phyloP scores from a whole-genome alignment of 208 protist genomes.

The Plasmodiophora brassicae region DNA sequence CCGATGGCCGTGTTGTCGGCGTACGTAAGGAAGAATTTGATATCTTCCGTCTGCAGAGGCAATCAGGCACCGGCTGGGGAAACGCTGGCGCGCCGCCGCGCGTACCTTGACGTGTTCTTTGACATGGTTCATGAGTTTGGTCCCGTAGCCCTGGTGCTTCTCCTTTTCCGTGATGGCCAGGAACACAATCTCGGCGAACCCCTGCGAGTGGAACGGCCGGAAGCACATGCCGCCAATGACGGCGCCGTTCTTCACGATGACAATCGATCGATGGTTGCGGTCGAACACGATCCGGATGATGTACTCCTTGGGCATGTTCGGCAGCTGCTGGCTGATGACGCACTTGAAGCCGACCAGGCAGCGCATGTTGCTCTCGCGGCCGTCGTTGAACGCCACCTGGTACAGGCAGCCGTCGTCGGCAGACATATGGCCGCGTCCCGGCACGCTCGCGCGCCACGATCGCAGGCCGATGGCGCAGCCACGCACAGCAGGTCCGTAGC shows the following conservation, averaged over 20 bases:
- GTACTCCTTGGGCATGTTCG: conserved; percentile 77
- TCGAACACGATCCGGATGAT: conserved; percentile 72
- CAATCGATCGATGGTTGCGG: conserved; percentile 35
- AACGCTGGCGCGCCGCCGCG: background rate
- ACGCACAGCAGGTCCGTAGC: too few species aligned
- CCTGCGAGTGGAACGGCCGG: conserved; percentile 61
- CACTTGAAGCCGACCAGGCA: conserved; percentile 67
- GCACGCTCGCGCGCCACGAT: too few species aligned
- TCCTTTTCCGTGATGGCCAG: conserved; percentile 67
- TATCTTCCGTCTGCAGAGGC: background rate
- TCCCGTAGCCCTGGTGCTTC: conserved; percentile 70
- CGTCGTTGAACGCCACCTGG: conserved; percentile 53
- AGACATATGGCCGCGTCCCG: too few species aligned
- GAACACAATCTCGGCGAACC: conserved; percentile 78
- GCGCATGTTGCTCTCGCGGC: conserved; percentile 38
- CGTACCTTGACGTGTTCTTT: conserved; percentile 60
- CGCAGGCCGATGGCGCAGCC: too few species aligned
- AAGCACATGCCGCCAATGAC: conserved; percentile 74
- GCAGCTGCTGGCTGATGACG: conserved; percentile 74
- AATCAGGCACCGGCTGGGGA: background rate
- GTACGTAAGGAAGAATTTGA: conserved; percentile 75
- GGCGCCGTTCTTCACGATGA: background rate
- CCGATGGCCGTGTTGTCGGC: conserved; percentile 81
- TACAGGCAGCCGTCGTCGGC: conserved; percentile 38
- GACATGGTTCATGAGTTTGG: conserved; percentile 71